Evolutionary conservation across 1,139 yeast genomes (phyloP).

Genomic region (Lizanozyma gosingica): DNA sequence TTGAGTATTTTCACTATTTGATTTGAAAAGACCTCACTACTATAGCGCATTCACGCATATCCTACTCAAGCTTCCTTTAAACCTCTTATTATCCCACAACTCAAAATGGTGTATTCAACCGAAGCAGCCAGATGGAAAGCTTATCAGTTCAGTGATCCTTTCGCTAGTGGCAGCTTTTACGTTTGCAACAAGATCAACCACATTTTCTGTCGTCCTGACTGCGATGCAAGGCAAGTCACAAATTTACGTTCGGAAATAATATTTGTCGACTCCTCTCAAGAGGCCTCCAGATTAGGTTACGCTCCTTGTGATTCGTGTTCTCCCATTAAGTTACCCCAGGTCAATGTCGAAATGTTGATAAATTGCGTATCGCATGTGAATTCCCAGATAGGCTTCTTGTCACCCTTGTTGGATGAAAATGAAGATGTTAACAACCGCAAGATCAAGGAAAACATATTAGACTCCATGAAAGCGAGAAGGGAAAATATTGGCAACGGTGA

Average conservation of each 20-base stretch:
- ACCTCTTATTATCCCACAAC: not conserved
- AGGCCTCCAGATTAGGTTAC: constrained; percentile 40
- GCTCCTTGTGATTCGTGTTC: constrained; percentile 48
- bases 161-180: constrained; percentile 48
- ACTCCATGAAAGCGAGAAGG: constrained; percentile 20
- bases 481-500: constrained; percentile 15
- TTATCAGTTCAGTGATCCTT: constrained; percentile 59
- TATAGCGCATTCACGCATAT: too few species aligned
- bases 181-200: constrained; percentile 39
- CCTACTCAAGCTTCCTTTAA: too few species aligned
- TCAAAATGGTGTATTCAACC: constrained; percentile 31
- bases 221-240: constrained; percentile 44
- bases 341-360: constrained; percentile 46
- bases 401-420: constrained; percentile 41
- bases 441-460: constrained; percentile 32
- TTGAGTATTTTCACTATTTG: too few species aligned
- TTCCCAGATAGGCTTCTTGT: constrained; percentile 46
- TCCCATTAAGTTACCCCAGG: constrained; percentile 26
- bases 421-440: constrained; percentile 30
- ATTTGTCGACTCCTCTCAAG: constrained; percentile 30
- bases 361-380: constrained; percentile 54
- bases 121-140: constrained; percentile 54
- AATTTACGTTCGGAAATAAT: constrained; percentile 35
- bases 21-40: too few species aligned
- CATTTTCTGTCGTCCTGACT: constrained; percentile 57